Evolutionary conservation across 371 early-diverging fungal species (phyloP).

Genomic region (Mortierella sp.): DNA sequence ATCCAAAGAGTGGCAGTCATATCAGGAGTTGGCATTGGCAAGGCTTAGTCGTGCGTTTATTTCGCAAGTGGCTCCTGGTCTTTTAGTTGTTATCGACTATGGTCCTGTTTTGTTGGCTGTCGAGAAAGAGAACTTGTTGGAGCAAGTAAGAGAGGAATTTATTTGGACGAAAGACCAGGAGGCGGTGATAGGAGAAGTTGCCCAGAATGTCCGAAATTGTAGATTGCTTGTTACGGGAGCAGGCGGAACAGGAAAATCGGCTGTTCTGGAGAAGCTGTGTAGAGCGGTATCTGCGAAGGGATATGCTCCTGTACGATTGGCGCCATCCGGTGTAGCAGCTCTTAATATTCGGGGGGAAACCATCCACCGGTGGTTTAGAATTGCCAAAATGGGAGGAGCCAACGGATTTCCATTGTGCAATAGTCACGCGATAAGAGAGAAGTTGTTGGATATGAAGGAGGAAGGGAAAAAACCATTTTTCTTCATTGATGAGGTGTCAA

Average conservation of each 20-base stretch:
- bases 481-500: not conserved
- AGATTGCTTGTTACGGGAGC: not conserved
- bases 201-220: not conserved
- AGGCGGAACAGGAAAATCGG: not conserved
- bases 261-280: not conserved
- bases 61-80: too few species aligned
- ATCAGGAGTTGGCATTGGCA: too few species aligned
- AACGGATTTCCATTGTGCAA: not conserved
- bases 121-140: too few species aligned
- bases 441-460: not conserved
- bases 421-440: not conserved
- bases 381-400: not conserved
- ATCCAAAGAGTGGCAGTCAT: too few species aligned
- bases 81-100: too few species aligned
- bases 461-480: not conserved
- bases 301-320: not conserved
- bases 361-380: not conserved
- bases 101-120: too few species aligned
- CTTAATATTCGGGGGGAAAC: not conserved
- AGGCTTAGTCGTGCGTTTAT: too few species aligned
- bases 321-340: conserved; percentile 4
- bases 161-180: too few species aligned
- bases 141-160: too few species aligned
- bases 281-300: not conserved
- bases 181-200: too few species aligned